Percentiles rank a stretch among this genome's conserved stretches.
phyloP scores from a whole-genome alignment of 345 rosid genomes.

The Corchorus capsularis region DNA sequence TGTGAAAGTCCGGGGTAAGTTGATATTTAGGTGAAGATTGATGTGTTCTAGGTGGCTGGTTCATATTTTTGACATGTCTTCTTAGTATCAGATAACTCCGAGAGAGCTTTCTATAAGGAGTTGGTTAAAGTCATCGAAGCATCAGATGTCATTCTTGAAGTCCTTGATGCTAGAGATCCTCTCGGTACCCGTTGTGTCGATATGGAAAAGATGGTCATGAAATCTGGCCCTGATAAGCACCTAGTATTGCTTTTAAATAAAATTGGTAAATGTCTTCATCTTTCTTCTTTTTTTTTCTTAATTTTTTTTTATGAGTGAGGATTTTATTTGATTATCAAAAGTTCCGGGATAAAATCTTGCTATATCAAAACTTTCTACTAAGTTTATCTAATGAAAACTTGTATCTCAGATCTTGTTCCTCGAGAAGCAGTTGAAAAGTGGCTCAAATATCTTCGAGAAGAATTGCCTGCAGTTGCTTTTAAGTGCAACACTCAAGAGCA shows the following conservation, averaged over 20 bases:
- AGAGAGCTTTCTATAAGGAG: constrained; percentile 93
- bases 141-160: constrained; percentile 94
- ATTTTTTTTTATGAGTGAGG: too few species aligned
- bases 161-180: constrained; percentile 95
- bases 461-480: constrained; percentile 94
- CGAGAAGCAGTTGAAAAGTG: constrained; percentile 95
- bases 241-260: constrained; percentile 86
- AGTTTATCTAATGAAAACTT: not conserved
- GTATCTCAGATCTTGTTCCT: constrained; percentile 88
- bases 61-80: constrained; percentile 13
- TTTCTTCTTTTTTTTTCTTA: not conserved
- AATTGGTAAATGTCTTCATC: constrained; percentile 55
- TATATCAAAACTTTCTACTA: too few species aligned
- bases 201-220: constrained; percentile 94
- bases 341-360: too few species aligned
- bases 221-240: constrained; percentile 74
- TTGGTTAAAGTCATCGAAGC: constrained; percentile 86
- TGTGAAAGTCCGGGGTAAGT: constrained; percentile 59
- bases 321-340: too few species aligned
- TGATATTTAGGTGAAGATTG: constrained; percentile 4
- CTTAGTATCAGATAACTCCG: constrained; percentile 66
- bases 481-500: constrained; percentile 97
- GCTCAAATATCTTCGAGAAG: constrained; percentile 93
- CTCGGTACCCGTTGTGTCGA: constrained; percentile 89
- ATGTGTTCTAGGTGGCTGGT: not conserved